A percentile compares a stretch with the other conserved stretches of the same genome.
phyloP scores from a whole-genome alignment of 2,329 filamentous ascomycete species.

The Rachicladosporium sp. region DNA sequence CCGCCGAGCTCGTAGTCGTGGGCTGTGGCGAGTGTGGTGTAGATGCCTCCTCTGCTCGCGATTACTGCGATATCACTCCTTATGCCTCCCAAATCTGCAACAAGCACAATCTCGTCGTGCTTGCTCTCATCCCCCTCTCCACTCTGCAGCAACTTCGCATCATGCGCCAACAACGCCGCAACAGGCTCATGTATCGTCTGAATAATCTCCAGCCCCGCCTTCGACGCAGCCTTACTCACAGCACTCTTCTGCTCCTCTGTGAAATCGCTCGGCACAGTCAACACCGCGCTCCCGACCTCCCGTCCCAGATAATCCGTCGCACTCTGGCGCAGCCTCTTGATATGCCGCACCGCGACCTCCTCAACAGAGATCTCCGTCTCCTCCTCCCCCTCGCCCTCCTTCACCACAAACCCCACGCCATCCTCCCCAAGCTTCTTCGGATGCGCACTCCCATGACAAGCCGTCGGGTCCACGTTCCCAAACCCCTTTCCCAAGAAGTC shows the following conservation, averaged over 20 bases:
- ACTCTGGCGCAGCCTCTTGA: slow-evolving; percentile 67
- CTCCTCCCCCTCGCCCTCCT: slow-evolving; percentile 49
- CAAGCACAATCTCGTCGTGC: slow-evolving; percentile 78
- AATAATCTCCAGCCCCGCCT: slow-evolving; percentile 74
- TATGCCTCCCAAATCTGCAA: slow-evolving; percentile 85
- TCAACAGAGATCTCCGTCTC: slow-evolving; percentile 60
- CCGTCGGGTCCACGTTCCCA: slow-evolving; percentile 91
- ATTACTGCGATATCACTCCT: slow-evolving; percentile 85
- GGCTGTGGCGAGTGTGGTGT: slow-evolving; percentile 82
- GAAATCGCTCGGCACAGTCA: slow-evolving; percentile 92
- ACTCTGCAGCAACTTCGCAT: slow-evolving; percentile 42
- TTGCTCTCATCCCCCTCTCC: slow-evolving; percentile 55
- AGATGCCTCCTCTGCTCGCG: slow-evolving; percentile 86
- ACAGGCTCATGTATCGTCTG: slow-evolving; percentile 90
- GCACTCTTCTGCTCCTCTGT: slow-evolving; percentile 74
- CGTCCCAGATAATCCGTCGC: slow-evolving; percentile 89
- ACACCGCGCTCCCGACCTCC: slow-evolving; percentile 84
- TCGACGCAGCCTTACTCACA: slow-evolving; percentile 63
- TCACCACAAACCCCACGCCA: slow-evolving; percentile 64
- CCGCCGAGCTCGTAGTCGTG: slow-evolving; percentile 95
- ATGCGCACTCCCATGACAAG: slow-evolving; percentile 87
- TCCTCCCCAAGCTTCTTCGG: slow-evolving; percentile 54
- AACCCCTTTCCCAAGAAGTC: slow-evolving; percentile 90
- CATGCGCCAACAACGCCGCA: slow-evolving; percentile 79
- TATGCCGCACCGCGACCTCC: slow-evolving; percentile 73